Evolutionary conservation across 129 eudicot species (phyloP), one percentile per base, ranked within the genome.

Genomic region (Ambrosia artemisiifolia): DNA sequence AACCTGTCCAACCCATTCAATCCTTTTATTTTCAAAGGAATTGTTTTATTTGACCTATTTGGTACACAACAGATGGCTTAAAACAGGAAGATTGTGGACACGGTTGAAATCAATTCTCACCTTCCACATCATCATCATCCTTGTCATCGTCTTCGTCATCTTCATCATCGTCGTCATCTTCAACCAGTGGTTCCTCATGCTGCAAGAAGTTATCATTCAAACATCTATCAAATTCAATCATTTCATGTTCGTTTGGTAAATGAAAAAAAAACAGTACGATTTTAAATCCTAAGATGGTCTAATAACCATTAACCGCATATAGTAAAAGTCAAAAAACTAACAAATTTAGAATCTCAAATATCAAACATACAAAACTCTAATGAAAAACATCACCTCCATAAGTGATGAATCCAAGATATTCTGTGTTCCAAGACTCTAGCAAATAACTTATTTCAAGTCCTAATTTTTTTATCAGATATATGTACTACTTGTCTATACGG

Each of bases 121-220:
- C 79, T 74, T 49, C 72, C 44, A 74, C 2, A 4, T 65, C 79
- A 49, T 74, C 71, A 35, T 74, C 49, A 11, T 61, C 77, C 47
- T 72, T 54, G 49, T 74, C 63, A 12, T 74, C 78, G 7, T 74
- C 79, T 2, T 74, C 79, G 3, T 74, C 79, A 2, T 74, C 79
- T 7, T 65, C 79, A 13, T 74, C 79, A 14, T 74, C 79, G 6
- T 74, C 79, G 16, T 64, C 79, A 53, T 74, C 79, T 74, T 74
- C 79, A 50, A 74, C 79, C 56, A 74, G 16, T 38, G 65, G 79
- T 74, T 64, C 79, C 33, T 74, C 79, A 30, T 74, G 65, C 79
- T 74, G 65, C 79, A 74, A 36, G 4, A 74, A 63, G 43, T 28
- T 35, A 43, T 53, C 55, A 20, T 28, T 74, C 55, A 51, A 48